Conservation (phyloP, 257 asterid species). For the Anisodus tanguticus region DNA sequence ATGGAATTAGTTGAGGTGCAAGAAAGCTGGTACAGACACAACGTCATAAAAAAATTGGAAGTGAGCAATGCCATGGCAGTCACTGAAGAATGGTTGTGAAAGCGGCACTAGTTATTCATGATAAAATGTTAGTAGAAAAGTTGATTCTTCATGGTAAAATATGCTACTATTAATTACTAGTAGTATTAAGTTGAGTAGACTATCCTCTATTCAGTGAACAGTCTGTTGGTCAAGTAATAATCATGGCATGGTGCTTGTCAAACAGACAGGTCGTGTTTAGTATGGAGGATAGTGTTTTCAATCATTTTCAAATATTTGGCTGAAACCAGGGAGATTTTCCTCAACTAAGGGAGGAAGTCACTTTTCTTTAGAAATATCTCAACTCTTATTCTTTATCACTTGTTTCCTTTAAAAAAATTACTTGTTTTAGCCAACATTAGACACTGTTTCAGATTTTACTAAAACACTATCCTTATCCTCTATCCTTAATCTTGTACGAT, state of each 20-base stretch:
- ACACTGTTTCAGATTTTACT: background rate
- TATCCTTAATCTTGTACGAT: too few relatives aligned
- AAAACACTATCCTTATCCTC: background rate
- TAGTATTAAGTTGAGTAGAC: background rate
- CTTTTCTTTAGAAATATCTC: background rate
- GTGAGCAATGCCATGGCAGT: background rate
- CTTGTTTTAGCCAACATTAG: background rate
- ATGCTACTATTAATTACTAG: slow-evolving; percentile 9
- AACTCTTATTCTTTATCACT: slow-evolving; percentile 1
- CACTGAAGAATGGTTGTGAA: background rate
- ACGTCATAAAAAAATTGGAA: too few relatives aligned
- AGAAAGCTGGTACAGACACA: too few relatives aligned
- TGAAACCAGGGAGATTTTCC: background rate
- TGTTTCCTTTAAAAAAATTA: background rate
- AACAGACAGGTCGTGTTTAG: background rate
- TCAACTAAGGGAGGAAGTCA: background rate
- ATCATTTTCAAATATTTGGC: background rate
- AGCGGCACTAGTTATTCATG: background rate
- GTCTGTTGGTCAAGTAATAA: background rate
- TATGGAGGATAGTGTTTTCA: slow-evolving; percentile 12
- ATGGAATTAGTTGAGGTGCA: too few relatives aligned
- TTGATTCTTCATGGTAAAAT: background rate
- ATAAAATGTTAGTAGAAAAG: background rate
- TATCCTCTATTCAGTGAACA: background rate
- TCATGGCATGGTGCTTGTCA: background rate